Conservation (phyloP, 1,284 basidiomycete species). For the Violaceomyces palustris region DNA sequence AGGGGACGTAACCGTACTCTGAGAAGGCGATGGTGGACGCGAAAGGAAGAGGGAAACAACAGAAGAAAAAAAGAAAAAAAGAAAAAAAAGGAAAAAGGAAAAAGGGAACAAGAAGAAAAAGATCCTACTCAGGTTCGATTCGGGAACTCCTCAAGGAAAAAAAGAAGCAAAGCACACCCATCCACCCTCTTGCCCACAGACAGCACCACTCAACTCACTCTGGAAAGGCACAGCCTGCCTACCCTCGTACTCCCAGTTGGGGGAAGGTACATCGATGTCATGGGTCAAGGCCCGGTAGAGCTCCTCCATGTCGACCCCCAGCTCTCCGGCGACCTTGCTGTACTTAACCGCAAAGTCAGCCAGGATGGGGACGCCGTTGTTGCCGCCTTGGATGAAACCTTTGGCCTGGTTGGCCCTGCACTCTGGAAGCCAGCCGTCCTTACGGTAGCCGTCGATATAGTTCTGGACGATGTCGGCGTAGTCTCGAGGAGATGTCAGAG, state of each 20-base stretch:
- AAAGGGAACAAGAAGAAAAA: no score
- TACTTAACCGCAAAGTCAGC: constrained; percentile 45
- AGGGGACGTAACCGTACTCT: constrained; percentile 39
- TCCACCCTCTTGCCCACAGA: no score
- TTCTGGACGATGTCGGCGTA: constrained; percentile 41
- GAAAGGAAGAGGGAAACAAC: no score
- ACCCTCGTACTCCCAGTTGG: constrained; percentile 35
- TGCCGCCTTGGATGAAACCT: constrained; percentile 29
- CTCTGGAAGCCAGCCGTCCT: constrained; percentile 41
- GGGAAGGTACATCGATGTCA: constrained; percentile 54
- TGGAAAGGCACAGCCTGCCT: constrained; percentile 30
- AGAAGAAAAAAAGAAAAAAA: no score
- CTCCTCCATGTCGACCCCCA: constrained; percentile 33
- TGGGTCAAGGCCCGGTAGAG: constrained; percentile 33
- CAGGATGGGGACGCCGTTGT: constrained; percentile 32
- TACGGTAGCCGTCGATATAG: constrained; percentile 42
- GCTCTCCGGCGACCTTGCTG: constrained; percentile 9
- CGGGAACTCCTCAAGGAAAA: no score
- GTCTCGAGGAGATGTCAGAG: constrained; percentile 32
- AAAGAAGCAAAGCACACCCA: no score
- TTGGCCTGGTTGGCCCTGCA: constrained; percentile 43
- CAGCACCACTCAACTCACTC: no score
- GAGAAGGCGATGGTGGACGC: no score
- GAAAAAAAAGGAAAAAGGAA: no score
- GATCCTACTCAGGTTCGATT: no score